Base-by-base conservation (phyloP, 1,284 basidiomycete genomes). In the Moesziomyces sp. region DNA sequence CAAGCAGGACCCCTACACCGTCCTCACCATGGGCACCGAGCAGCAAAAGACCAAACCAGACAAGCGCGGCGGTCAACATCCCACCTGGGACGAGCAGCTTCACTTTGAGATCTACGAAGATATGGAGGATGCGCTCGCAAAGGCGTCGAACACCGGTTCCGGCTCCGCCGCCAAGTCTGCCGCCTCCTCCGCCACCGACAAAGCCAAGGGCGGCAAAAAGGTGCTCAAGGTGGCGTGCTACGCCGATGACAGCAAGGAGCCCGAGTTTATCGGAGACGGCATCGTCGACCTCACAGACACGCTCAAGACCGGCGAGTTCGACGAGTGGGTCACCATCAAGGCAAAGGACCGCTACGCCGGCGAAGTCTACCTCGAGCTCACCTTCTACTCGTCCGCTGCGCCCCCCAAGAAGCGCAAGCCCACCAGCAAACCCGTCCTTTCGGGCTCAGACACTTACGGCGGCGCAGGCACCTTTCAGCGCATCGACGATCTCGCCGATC, bases 31-130 rank as follows among this genome's bases (percentile, higher is more conserved):
- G 62, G 91, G 92, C 79, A 49, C 55, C 18, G 69, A 78, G 26
- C 52, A 52, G 95, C 96, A 30, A 92, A 92, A 84, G 90, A 83
- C 82, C 16, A 72, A 72, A 35, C 68, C 94, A 9, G 92, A 98
- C 85, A 95, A 93, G 84, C 91, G 94, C 42, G 96, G 97, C 54
- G 97, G 97, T 5, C 96, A 99, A 85, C 94, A 97, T 85, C 97
- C 96, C 9, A 92, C 93, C 84, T 99, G 97, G 96, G 97, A 99
- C 84, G 94, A 97, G 81, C 96, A 99, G 86, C 88, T 99, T 75
- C 91, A 97, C 47, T 99, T 99, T 85, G 91, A 91, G 33, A 87
- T 99, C 64, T 89, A 88, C 76, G 93, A 96, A 80, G 93, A 94
- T 74, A 86, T 88, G 21, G 89, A 92, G 55, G 90, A 91, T 77